Conservation (phyloP, 805 yeast species). For the Cephaloascus albidus region DNA sequence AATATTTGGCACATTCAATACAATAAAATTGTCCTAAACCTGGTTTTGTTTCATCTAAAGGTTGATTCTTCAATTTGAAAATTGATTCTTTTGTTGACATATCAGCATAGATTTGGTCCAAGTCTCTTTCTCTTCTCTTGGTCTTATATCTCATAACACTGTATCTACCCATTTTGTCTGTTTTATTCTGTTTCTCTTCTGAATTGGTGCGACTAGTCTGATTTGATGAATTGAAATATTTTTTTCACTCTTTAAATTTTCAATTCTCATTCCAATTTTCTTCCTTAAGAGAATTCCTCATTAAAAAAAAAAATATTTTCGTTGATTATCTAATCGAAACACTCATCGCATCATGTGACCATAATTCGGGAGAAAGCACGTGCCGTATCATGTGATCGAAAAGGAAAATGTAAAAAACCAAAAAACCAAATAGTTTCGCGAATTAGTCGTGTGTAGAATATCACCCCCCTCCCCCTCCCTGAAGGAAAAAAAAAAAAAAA, state of each 20-base stretch:
- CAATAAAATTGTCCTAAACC: constrained; percentile 95
- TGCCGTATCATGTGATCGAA: too few relatives aligned
- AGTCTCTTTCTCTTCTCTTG: constrained; percentile 75
- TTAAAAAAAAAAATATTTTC: too few relatives aligned
- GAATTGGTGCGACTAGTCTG: not conserved
- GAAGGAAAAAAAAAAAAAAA: too few relatives aligned
- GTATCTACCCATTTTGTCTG: constrained; percentile 72
- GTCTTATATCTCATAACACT: constrained; percentile 84
- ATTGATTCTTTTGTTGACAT: constrained; percentile 57
- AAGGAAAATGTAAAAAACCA: too few relatives aligned
- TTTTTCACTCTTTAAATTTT: not conserved
- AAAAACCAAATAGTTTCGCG: too few relatives aligned
- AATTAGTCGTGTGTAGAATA: too few relatives aligned
- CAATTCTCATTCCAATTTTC: not conserved
- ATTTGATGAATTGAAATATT: not conserved
- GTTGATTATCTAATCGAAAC: too few relatives aligned
- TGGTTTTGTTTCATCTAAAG: constrained; percentile 80
- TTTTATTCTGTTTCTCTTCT: too few relatives aligned
- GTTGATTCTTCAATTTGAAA: constrained; percentile 63
- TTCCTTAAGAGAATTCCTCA: too few relatives aligned
- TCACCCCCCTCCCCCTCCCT: too few relatives aligned
- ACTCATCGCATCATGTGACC: too few relatives aligned
- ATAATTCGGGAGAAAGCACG: too few relatives aligned
- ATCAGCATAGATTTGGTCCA: constrained; percentile 77
- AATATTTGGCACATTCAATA: constrained; percentile 88